These are phyloP conservation scores for Entomortierella beljakovae DNA, from an alignment of 192 early-diverging fungal genomes.

Conservation along the genomic window DNA sequence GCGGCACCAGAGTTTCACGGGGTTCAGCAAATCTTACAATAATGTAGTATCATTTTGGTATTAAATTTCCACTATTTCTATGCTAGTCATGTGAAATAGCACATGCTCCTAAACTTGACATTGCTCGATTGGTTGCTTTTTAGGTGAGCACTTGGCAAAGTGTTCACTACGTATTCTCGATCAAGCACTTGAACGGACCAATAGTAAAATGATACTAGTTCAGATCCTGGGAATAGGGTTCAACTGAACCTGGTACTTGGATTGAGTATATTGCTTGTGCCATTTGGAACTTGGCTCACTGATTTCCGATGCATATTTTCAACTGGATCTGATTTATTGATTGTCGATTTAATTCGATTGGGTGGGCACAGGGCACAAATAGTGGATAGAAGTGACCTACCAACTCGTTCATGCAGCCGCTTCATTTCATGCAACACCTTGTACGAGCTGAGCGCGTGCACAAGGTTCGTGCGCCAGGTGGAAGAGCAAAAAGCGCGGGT, in stretches of 20 bases:
- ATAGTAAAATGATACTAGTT: background rate
- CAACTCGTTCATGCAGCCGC: constrained; percentile 5
- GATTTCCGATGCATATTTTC: background rate
- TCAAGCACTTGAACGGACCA: too few relatives aligned
- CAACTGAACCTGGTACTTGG: background rate
- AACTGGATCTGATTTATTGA: background rate
- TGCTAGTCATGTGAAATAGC: too few relatives aligned
- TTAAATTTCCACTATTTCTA: too few relatives aligned
- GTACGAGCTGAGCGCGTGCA: constrained; percentile 37
- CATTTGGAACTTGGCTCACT: background rate
- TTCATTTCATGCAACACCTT: constrained; percentile 32
- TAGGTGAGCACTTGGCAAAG: too few relatives aligned
- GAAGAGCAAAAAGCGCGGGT: background rate
- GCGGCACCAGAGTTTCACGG: constrained; percentile 11
- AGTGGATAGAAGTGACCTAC: background rate
- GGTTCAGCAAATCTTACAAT: background rate
- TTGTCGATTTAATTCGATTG: constrained; percentile 1
- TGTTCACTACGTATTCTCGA: too few relatives aligned
- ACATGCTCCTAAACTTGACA: too few relatives aligned
- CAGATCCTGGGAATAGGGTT: background rate
- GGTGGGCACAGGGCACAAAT: background rate
- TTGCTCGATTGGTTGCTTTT: too few relatives aligned
- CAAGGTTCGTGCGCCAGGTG: constrained; percentile 31
- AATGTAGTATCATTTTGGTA: too few relatives aligned
- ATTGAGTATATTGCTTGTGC: background rate